Evolutionary conservation across 140 eudicot genomes (phyloP).

Genomic region (Flaveria floridana): DNA sequence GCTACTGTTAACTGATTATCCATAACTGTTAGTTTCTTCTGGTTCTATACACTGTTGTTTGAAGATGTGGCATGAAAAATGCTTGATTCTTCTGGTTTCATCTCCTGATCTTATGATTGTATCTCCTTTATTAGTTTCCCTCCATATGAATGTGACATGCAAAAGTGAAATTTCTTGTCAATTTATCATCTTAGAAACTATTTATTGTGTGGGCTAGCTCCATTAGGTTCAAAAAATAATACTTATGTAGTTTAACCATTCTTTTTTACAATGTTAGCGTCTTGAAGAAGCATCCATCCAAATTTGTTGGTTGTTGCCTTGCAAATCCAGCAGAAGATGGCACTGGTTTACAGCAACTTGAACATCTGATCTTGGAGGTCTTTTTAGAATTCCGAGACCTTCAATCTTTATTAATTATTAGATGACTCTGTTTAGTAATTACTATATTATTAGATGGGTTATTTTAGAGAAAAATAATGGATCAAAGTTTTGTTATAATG

Average conservation of each 20-base stretch:
- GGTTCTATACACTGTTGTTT: slow-evolving; percentile 1
- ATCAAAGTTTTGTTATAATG: background rate
- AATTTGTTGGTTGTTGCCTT: slow-evolving; percentile 90
- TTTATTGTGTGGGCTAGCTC: slow-evolving; percentile 16
- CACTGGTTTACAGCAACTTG: slow-evolving; percentile 65
- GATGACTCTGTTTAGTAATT: background rate
- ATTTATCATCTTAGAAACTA: background rate
- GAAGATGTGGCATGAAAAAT: background rate
- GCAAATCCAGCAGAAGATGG: slow-evolving; percentile 96
- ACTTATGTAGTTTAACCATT: background rate
- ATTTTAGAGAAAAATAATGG: background rate
- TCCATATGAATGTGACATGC: background rate
- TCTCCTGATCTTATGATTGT: background rate
- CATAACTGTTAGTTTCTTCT: background rate
- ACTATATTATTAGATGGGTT: background rate
- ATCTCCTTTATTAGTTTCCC: background rate
- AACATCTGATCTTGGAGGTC: slow-evolving; percentile 61
- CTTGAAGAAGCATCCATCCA: slow-evolving; percentile 70
- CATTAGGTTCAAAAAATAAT: slow-evolving; percentile 1
- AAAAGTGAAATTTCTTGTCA: background rate
- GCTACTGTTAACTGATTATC: background rate
- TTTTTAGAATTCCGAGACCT: background rate
- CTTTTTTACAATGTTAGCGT: slow-evolving; percentile 39
- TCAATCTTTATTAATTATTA: background rate
- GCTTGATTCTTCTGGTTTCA: slow-evolving; percentile 6